Percentiles rank a stretch among this genome's conserved stretches.
Conservation (phyloP, 805 yeast genomes). For the Candida golubevii region DNA sequence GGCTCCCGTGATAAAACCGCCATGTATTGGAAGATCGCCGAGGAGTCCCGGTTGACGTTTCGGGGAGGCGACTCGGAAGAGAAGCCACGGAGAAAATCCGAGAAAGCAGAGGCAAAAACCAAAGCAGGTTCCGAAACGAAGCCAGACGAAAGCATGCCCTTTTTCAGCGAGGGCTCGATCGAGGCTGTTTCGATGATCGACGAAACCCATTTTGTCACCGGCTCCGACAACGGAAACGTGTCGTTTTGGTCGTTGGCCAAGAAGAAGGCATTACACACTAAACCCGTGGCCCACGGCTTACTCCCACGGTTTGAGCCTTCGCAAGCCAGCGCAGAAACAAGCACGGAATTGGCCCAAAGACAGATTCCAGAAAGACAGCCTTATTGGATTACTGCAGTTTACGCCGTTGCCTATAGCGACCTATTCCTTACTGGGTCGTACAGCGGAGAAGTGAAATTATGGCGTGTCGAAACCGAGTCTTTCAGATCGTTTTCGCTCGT, state of each 20-base stretch:
- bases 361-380: constrained; percentile 76
- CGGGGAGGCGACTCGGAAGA: constrained; percentile 75
- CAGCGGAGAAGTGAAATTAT: constrained; percentile 70
- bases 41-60: constrained; percentile 89
- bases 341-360: constrained; percentile 43
- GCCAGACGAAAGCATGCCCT: constrained; percentile 24
- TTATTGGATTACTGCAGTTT: constrained; percentile 77
- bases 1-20: constrained; percentile 95
- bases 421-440: constrained; percentile 85
- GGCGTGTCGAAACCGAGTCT: constrained; percentile 64
- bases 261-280: constrained; percentile 76
- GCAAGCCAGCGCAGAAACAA: constrained; percentile 45
- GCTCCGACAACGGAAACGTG: constrained; percentile 89
- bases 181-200: constrained; percentile 90
- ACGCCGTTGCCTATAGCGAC: constrained; percentile 82
- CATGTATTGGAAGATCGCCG: constrained; percentile 94
- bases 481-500: constrained; percentile 56
- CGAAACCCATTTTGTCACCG: constrained; percentile 89
- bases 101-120: constrained; percentile 8
- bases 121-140: constrained; percentile 4
- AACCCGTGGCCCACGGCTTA: constrained; percentile 74
- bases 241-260: constrained; percentile 87
- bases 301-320: constrained; percentile 42
- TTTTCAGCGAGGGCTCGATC: constrained; percentile 77
- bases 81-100: constrained; percentile 27